A percentile compares a stretch with the other conserved stretches of the same genome.
phyloP scores from a whole-genome alignment of 257 asterid species.

The Knoxia roxburghii region DNA sequence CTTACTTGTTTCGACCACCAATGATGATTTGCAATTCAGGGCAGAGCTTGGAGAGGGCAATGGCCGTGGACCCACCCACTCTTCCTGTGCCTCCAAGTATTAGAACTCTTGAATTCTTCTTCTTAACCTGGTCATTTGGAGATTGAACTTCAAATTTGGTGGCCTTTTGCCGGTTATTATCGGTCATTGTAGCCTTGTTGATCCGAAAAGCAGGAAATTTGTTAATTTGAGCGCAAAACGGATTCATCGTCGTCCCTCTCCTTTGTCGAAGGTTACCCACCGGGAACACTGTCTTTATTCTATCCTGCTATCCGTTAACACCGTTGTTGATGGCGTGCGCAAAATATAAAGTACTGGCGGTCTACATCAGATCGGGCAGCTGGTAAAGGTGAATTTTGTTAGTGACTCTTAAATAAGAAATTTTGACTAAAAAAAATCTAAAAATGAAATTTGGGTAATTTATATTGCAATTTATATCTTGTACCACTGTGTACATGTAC shows the following conservation, averaged over 20 bases:
- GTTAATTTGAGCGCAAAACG: slow-evolving; percentile 45
- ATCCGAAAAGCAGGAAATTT: slow-evolving; percentile 21
- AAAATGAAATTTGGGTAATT: no score
- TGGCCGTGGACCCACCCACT: slow-evolving; percentile 94
- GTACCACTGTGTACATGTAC: no score
- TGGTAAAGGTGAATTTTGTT: no score
- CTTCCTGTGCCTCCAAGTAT: slow-evolving; percentile 97
- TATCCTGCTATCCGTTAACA: background rate
- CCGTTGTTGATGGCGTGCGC: slow-evolving; percentile 10
- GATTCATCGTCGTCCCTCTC: slow-evolving; percentile 4
- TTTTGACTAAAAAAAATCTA: no score
- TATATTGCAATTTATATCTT: no score
- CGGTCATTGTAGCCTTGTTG: slow-evolving; percentile 26
- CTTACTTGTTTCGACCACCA: slow-evolving; percentile 82
- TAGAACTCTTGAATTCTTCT: slow-evolving; percentile 54
- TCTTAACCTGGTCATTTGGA: slow-evolving; percentile 37
- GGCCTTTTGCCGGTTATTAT: slow-evolving; percentile 22
- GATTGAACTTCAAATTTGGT: slow-evolving; percentile 34
- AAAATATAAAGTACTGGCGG: no score
- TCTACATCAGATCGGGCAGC: no score
- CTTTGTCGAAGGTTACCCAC: background rate
- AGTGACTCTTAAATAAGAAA: no score
- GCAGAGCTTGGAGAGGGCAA: slow-evolving; percentile 67
- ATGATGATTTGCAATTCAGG: slow-evolving; percentile 57
- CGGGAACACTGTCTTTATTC: background rate